Evolutionary conservation across 2,329 filamentous ascomycete species (phyloP), one percentile per base, ranked within the genome.

Genomic region (Curvularia hawaiiensis): DNA sequence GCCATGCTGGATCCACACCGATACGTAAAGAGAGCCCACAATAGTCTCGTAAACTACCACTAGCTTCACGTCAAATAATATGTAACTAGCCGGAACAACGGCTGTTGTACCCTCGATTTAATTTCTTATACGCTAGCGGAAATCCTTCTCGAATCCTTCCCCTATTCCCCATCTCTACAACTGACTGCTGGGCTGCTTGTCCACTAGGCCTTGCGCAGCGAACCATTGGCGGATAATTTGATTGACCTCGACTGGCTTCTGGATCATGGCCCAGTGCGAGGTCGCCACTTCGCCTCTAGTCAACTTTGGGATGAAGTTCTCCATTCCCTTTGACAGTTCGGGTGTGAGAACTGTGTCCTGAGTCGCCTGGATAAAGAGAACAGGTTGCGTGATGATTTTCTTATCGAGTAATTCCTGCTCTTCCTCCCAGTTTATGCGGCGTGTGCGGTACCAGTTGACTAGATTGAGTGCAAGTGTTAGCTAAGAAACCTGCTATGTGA

Each of bases 371-470:
- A 98, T 84, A 74, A 93, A 91, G 66, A 98, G 80, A 4, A 88
- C 83, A 0, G 92, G 75, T 2, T 70, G 67, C n/a, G 66, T 59
- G 58, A 79, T 76, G 1, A 54, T 67, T 48, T 70, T 70, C 56
- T 70, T 70, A 55, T 69, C 66, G 3, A 73, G 61, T 4, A 75
- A 57, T 3, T 68, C 68, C 56, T 78, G 73, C 58, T 97, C 95
- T 62, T 97, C 91, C 40, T 91, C 84, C 72, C 82, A 90, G 76
- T 96, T 97, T 62, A 88, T 75, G 74, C 85, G 79, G 20, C 85
- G 81, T 3, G 85, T 90, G 43, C 92, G 87, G 79, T 99, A 99
- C 91, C 92, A 97, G 77, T 93, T 95, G 59, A 92, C 82, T 83
- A 48, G 22, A 22, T 40, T 28, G 16, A 26, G 38, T 7, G 46